Conservation (phyloP, 1,284 basidiomycete species). For the Cutaneotrichosporon arboriforme region DNA sequence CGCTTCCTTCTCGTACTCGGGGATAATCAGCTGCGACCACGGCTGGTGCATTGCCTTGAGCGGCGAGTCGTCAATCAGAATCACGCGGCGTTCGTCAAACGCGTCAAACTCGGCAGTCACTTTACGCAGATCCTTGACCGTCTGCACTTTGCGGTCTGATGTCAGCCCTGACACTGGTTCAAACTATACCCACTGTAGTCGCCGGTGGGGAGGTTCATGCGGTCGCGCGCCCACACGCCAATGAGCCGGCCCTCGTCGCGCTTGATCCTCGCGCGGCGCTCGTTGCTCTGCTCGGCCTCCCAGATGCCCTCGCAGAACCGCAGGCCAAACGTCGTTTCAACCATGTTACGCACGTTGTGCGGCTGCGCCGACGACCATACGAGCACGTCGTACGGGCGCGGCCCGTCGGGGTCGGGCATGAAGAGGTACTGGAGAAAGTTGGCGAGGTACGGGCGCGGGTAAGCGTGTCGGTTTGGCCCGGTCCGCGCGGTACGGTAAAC, state of each 20-base stretch:
- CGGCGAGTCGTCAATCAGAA: constrained; percentile 46
- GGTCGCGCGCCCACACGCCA: constrained; percentile 45
- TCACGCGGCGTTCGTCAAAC: constrained; percentile 28
- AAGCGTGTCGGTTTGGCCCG: constrained; percentile 10
- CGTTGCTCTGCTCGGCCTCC: constrained; percentile 14
- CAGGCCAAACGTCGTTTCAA: constrained; percentile 35
- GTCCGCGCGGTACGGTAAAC: constrained; percentile 31
- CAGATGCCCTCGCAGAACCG: constrained; percentile 33
- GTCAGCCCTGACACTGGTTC: neutral
- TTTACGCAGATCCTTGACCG: constrained; percentile 44
- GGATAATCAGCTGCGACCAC: constrained; percentile 45
- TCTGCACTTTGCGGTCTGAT: constrained; percentile 37
- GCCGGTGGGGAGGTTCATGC: constrained; percentile 36
- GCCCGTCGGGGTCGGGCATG: constrained; percentile 16
- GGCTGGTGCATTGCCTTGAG: constrained; percentile 45
- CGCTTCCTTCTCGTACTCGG: constrained; percentile 36
- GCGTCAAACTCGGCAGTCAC: constrained; percentile 25
- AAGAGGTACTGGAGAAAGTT: constrained; percentile 46
- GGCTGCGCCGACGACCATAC: constrained; percentile 48
- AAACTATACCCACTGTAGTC: constrained; percentile 5
- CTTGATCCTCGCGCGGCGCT: constrained; percentile 5
- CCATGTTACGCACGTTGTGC: constrained; percentile 44
- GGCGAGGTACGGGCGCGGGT: constrained; percentile 42
- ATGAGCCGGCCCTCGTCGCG: constrained; percentile 34
- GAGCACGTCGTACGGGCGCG: constrained; percentile 38